These are phyloP conservation scores for Debaryomycetaceae sp. DNA, from an alignment of 1,139 yeast species.

Conservation along the genomic window DNA sequence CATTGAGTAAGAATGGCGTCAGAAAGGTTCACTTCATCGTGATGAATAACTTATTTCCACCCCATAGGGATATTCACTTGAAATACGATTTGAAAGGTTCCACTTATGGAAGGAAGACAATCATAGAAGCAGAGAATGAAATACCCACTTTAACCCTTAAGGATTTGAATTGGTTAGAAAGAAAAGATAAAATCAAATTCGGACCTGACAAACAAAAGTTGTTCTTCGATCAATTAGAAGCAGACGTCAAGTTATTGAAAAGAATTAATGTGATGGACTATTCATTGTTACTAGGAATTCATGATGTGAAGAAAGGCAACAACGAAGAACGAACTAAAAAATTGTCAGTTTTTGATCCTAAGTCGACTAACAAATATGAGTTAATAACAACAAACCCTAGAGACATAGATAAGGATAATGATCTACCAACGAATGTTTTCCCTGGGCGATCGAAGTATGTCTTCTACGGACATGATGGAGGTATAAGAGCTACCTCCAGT, in stretches of 20 bases:
- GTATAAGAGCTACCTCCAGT: conserved; percentile 72
- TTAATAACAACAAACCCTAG: conserved; percentile 49
- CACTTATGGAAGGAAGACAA: conserved; percentile 74
- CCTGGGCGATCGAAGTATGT: conserved; percentile 51
- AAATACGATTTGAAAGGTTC: conserved; percentile 95
- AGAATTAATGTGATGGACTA: conserved; percentile 91
- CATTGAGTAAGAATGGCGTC: conserved; percentile 47
- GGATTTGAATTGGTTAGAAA: conserved; percentile 84
- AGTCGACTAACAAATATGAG: conserved; percentile 37
- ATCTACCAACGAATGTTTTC: conserved; percentile 44
- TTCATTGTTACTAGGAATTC: conserved; percentile 83
- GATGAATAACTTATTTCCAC: conserved; percentile 96
- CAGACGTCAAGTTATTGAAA: conserved; percentile 72
- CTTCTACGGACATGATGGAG: conserved; percentile 84
- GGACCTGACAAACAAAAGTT: conserved; percentile 65
- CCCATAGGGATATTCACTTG: conserved; percentile 81
- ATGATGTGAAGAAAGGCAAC: conserved; percentile 64
- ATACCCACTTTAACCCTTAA: conserved; percentile 53
- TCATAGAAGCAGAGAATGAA: conserved; percentile 23
- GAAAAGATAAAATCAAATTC: conserved; percentile 57
- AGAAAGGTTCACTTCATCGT: conserved; percentile 91
- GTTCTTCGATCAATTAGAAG: conserved; percentile 66
- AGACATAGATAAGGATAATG: conserved; percentile 37
- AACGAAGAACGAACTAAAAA: conserved; percentile 34
- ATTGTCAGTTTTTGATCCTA: conserved; percentile 49